These are phyloP conservation scores for Xylariaceae sp. DNA, from an alignment of 2,329 filamentous ascomycete genomes.

Conservation along the genomic window DNA sequence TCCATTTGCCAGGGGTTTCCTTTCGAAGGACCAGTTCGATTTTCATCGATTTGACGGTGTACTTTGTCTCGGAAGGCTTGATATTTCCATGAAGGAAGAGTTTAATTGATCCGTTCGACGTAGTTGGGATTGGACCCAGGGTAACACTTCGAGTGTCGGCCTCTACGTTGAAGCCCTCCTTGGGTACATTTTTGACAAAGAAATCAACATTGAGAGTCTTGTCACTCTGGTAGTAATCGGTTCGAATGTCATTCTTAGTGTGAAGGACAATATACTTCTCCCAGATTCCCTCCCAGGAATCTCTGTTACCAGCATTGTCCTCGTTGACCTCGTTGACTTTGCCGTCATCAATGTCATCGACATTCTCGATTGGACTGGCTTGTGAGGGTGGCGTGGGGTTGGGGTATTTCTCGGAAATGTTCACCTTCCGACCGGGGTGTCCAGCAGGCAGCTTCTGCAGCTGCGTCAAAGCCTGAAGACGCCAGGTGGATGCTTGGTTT, in stretches of 20 bases:
- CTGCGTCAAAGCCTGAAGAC: conserved; percentile 49
- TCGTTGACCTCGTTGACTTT: conserved; percentile 3
- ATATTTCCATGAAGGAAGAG: conserved; percentile 68
- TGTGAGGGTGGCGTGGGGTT: conserved; percentile 13
- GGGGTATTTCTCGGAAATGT: conserved; percentile 39
- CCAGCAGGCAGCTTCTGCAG: conserved; percentile 49
- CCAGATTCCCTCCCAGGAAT: conserved; percentile 29
- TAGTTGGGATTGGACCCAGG: conserved; percentile 52
- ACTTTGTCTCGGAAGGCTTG: conserved; percentile 61
- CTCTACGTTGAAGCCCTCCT: conserved; percentile 44
- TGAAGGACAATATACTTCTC: conserved; percentile 21
- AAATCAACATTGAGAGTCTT: conserved; percentile 41
- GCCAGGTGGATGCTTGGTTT: conserved; percentile 49
- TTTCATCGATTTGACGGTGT: conserved; percentile 73
- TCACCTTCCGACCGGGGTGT: conserved; percentile 51
- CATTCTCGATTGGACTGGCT: neutral
- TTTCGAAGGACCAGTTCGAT: conserved; percentile 78
- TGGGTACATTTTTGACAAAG: conserved; percentile 46
- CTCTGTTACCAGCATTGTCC: neutral
- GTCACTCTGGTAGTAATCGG: conserved; percentile 47
- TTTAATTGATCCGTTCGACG: conserved; percentile 53
- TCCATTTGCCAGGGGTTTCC: conserved; percentile 69
- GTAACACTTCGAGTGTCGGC: conserved; percentile 31
- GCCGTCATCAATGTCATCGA: neutral
- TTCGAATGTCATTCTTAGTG: conserved; percentile 39